Evolutionary conservation across 805 yeast genomes (phyloP).

Genomic region (Pichia ethanolica): DNA sequence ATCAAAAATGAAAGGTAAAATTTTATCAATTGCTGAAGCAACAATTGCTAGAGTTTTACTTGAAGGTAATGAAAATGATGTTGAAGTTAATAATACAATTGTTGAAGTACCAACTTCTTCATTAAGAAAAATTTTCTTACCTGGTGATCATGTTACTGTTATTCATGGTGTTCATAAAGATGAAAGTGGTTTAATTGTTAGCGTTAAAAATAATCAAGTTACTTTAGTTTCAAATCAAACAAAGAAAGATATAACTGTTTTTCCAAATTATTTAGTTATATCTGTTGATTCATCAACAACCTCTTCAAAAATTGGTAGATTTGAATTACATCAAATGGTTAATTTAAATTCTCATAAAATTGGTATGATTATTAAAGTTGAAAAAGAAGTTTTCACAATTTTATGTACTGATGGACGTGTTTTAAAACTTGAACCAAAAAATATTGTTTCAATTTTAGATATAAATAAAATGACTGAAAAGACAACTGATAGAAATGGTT

Average conservation of each 20-base stretch:
- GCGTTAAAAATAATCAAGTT: constrained; percentile 75
- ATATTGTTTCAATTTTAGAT: constrained; percentile 75
- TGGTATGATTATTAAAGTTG: constrained; percentile 86
- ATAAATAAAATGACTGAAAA: constrained; percentile 60
- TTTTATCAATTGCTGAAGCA: constrained; percentile 53
- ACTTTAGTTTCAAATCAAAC: constrained; percentile 87
- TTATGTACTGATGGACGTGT: constrained; percentile 77
- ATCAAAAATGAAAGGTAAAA: constrained; percentile 78
- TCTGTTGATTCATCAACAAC: constrained; percentile 79
- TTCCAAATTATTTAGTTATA: constrained; percentile 82
- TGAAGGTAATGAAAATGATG: constrained; percentile 46
- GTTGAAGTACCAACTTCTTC: constrained; percentile 78
- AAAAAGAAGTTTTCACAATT: constrained; percentile 76
- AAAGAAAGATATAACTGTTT: constrained; percentile 81
- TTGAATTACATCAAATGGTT: constrained; percentile 83
- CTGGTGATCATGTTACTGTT: constrained; percentile 94
- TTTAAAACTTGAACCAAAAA: constrained; percentile 62
- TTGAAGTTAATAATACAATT: constrained; percentile 42
- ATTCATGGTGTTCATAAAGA: constrained; percentile 86
- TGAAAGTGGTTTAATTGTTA: constrained; percentile 90
- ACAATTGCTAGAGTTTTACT: constrained; percentile 45
- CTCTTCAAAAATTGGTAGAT: constrained; percentile 65
- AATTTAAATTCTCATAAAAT: constrained; percentile 79
- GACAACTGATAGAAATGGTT: constrained; percentile 81
- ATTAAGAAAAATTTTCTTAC: constrained; percentile 74